phyloP scores from a whole-genome alignment of 352 stramenopile genomes.

The Globisporangium canariense region DNA sequence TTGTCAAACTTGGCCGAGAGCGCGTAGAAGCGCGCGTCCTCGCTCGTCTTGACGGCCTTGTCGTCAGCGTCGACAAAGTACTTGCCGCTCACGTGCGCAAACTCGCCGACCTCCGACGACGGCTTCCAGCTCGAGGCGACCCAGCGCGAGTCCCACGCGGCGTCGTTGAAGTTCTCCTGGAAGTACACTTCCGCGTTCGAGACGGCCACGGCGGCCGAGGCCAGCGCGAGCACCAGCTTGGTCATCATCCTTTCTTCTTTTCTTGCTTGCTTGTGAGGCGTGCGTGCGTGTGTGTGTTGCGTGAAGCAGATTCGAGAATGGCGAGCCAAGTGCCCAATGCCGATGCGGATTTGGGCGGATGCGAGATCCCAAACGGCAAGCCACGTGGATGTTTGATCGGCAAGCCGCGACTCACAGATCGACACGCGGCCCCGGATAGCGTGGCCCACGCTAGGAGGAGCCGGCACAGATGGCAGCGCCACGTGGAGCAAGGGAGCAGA shows the following conservation, averaged over 20 bases:
- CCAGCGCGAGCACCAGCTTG: conserved; percentile 52
- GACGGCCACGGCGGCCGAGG: conserved; percentile 44
- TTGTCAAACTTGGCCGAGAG: conserved; percentile 91
- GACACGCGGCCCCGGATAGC: conserved; percentile 6
- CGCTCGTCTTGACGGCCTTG: conserved; percentile 93
- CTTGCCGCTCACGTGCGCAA: conserved; percentile 92
- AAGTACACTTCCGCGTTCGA: conserved; percentile 87
- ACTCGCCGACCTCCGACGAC: conserved; percentile 91
- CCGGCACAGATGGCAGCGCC: neutral
- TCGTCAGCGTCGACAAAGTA: conserved; percentile 88
- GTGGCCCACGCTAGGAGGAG: neutral
- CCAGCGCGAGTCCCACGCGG: conserved; percentile 65
- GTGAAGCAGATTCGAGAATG: conserved; percentile 11
- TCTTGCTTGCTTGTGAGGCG: too few relatives aligned
- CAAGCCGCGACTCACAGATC: neutral
- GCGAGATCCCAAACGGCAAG: neutral
- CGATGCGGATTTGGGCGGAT: neutral
- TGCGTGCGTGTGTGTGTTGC: neutral
- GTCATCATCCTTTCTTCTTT: conserved; percentile 41
- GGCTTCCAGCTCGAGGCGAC: conserved; percentile 96
- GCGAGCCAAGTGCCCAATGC: neutral
- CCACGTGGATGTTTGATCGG: conserved; percentile 7
- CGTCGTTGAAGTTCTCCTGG: conserved; percentile 93
- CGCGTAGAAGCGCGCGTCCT: conserved; percentile 98
- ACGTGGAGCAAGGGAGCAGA: conserved; percentile 1